Percentiles rank a stretch among this genome's conserved stretches.
phyloP scores from a whole-genome alignment of 23 red algal genomes.

The Gracilaria domingensis region DNA sequence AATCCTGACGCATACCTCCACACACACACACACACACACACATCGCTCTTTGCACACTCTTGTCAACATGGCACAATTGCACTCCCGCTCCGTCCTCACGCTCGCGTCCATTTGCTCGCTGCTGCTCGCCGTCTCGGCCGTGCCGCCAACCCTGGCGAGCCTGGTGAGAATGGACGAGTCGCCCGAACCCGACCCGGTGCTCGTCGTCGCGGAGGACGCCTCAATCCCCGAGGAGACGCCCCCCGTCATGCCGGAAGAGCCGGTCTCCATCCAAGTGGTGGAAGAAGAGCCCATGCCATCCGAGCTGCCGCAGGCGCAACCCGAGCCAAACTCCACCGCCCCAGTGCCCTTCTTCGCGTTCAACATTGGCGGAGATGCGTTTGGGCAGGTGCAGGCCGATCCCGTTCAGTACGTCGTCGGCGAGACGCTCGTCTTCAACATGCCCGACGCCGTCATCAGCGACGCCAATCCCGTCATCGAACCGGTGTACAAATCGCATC shows the following conservation, averaged over 20 bases:
- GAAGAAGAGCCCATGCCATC: not conserved
- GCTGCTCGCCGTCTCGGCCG: not conserved
- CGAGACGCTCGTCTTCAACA: constrained; percentile 32
- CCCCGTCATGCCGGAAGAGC: not conserved
- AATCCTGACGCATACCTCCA: not conserved
- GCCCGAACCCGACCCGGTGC: not conserved
- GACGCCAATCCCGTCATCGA: constrained; percentile 19
- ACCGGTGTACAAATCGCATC: constrained; percentile 47
- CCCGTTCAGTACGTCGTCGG: constrained; percentile 16
- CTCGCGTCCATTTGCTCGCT: not conserved
- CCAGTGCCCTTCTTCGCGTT: constrained; percentile 7
- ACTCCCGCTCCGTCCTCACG: not conserved
- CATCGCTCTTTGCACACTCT: not conserved
- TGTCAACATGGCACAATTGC: not conserved
- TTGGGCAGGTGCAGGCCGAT: constrained; percentile 11
- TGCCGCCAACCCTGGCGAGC: not conserved
- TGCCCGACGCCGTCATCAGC: constrained; percentile 37
- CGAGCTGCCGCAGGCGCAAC: not conserved
- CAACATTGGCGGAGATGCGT: constrained; percentile 13
- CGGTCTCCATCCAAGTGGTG: not conserved
- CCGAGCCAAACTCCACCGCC: not conserved
- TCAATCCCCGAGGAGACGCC: not conserved
- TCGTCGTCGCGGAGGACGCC: not conserved
- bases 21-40: not conserved
- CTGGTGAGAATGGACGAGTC: not conserved